Evolutionary conservation across 1,284 basidiomycete genomes (phyloP).

Genomic region (Moniliophthora roreri): DNA sequence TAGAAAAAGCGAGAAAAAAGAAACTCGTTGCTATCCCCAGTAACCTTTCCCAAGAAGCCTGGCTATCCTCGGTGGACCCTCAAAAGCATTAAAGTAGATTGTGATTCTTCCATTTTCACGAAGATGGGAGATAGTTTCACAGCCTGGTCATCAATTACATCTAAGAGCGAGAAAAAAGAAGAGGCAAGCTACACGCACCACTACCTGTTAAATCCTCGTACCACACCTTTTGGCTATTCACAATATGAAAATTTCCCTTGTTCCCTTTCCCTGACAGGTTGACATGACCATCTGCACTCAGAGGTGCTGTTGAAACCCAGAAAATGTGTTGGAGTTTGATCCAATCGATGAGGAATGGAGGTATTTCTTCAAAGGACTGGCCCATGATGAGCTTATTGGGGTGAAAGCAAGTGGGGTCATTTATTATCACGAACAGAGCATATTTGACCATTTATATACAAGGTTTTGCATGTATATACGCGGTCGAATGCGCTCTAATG

Average conservation of each 20-base stretch:
- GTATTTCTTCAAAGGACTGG: constrained; percentile 47
- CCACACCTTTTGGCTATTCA: constrained; percentile 47
- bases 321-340: constrained; percentile 51
- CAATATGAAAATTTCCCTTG: constrained; percentile 46
- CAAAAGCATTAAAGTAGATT: constrained; percentile 56
- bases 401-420: no score
- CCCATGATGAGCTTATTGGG: no score
- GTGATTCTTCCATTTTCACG: constrained; percentile 59
- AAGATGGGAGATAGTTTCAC: constrained; percentile 63
- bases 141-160: constrained; percentile 18
- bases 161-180: neutral
- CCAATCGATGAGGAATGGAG: constrained; percentile 44
- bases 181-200: constrained; percentile 35
- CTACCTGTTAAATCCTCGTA: constrained; percentile 58
- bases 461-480: no score
- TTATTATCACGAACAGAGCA: no score
- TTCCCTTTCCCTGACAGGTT: constrained; percentile 58
- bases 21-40: no score
- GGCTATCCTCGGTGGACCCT: constrained; percentile 47
- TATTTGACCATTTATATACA: no score
- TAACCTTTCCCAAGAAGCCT: constrained; percentile 55
- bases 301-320: constrained; percentile 57
- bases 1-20: no score
- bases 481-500: no score
- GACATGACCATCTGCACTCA: constrained; percentile 47